These are phyloP conservation scores for Phytophthora cajani DNA, from an alignment of 352 stramenopile genomes.

Conservation along the genomic window DNA sequence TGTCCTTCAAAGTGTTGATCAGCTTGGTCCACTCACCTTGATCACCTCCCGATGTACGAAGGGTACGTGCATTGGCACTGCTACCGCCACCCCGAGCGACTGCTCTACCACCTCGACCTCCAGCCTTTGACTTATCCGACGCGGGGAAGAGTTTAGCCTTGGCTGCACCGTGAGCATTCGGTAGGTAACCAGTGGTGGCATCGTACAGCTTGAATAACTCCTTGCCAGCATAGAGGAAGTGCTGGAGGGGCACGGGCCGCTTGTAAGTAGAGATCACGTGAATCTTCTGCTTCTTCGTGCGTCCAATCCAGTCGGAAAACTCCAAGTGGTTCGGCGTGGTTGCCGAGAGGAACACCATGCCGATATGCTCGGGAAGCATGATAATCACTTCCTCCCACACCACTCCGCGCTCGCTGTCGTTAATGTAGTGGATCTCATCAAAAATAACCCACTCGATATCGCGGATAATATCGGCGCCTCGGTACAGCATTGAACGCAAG, in stretches of 20 bases:
- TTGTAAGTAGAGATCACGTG: conserved; percentile 98
- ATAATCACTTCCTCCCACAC: conserved; percentile 99
- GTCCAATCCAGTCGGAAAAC: conserved; percentile 99
- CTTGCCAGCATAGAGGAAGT: conserved; percentile 95
- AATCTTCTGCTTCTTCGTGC: conserved; percentile 96
- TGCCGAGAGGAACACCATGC: conserved; percentile 98
- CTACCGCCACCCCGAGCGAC: conserved; percentile 47
- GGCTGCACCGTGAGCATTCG: conserved; percentile 59
- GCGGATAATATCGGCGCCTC: conserved; percentile 95
- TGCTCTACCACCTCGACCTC: conserved; percentile 37
- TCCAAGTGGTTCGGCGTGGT: conserved; percentile 99
- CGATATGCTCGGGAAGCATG: conserved; percentile 97
- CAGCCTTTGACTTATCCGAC: conserved; percentile 59
- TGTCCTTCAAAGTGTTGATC: conserved; percentile 87
- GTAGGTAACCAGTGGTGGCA: conserved; percentile 57
- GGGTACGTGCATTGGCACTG: conserved; percentile 50
- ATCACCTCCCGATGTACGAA: conserved; percentile 67
- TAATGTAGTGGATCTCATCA: conserved; percentile 98
- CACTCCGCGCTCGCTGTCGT: conserved; percentile 97
- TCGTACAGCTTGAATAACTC: conserved; percentile 92
- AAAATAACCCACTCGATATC: conserved; percentile 99
- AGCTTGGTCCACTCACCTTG: conserved; percentile 91
- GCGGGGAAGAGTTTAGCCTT: conserved; percentile 74
- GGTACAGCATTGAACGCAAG: conserved; percentile 95
- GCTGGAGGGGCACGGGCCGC: conserved; percentile 96